A percentile compares a stretch with the other conserved stretches of the same genome.
phyloP scores from a whole-genome alignment of 345 rosid genomes.

The Sisymbrium altissimum region DNA sequence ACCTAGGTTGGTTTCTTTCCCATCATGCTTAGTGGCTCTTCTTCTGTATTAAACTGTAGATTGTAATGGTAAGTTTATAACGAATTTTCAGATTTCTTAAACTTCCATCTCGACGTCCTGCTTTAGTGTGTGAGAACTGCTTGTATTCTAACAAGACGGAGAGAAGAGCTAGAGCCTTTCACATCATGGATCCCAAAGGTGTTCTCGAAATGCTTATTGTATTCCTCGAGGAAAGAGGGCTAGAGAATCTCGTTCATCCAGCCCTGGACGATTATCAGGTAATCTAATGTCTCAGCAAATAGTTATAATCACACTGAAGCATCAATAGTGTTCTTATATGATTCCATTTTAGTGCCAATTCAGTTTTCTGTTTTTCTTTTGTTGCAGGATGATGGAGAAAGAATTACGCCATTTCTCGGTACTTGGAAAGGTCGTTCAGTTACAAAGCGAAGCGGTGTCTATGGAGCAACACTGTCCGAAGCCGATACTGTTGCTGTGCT shows the following conservation, averaged over 20 bases:
- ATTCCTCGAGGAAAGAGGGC: constrained; percentile 76
- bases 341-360: background rate
- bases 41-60: background rate
- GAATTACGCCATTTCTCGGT: constrained; percentile 73
- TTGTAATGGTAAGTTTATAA: background rate
- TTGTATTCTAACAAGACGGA: constrained; percentile 65
- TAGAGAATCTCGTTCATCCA: constrained; percentile 42
- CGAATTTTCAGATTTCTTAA: constrained; percentile 52
- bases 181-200: constrained; percentile 84
- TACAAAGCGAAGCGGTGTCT: constrained; percentile 87
- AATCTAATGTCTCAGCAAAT: background rate
- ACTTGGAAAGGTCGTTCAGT: constrained; percentile 83
- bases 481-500: constrained; percentile 59
- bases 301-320: background rate
- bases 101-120: constrained; percentile 78
- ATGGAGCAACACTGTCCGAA: constrained; percentile 79
- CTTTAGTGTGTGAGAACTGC: constrained; percentile 85
- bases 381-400: constrained; percentile 46
- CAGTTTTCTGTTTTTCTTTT: background rate
- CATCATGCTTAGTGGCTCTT: background rate
- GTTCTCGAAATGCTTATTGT: constrained; percentile 75
- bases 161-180: constrained; percentile 81
- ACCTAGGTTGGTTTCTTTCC: constrained; percentile 51
- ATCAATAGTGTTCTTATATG: background rate
- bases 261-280: constrained; percentile 42